Evolutionary conservation across 2,329 filamentous ascomycete species (phyloP).

Genomic region (Chrysosporium queenslandicum): DNA sequence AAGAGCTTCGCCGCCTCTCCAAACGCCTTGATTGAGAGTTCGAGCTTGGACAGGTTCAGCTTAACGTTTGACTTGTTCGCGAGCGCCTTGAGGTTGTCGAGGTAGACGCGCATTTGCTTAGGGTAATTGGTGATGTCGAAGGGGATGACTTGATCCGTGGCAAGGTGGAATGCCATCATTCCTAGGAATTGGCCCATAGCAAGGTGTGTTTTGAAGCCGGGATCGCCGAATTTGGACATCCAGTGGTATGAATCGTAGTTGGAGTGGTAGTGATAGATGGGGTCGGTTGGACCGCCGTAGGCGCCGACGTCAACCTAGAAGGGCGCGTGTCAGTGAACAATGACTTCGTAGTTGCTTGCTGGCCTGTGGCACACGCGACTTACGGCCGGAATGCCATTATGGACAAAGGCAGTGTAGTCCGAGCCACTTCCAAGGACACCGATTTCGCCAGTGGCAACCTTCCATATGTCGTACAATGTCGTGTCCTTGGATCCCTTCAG

Average conservation of each 20-base stretch:
- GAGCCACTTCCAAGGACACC: constrained; percentile 39
- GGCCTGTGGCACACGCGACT: not conserved
- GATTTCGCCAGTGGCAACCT: constrained; percentile 26
- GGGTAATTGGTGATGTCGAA: constrained; percentile 33
- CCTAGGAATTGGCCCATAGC: constrained; percentile 42
- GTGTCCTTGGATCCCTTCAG: constrained; percentile 29
- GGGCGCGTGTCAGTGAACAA: not conserved
- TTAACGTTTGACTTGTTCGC: constrained; percentile 19
- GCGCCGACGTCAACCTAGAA: constrained; percentile 35
- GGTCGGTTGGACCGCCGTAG: constrained; percentile 29
- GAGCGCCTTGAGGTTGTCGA: constrained; percentile 26
- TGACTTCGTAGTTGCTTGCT: not conserved
- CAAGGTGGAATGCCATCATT: constrained; percentile 36
- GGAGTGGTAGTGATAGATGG: constrained; percentile 42
- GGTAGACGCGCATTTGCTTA: constrained; percentile 29
- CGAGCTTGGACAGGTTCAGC: constrained; percentile 20
- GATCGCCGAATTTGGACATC: constrained; percentile 45
- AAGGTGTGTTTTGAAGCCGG: constrained; percentile 41
- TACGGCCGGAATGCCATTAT: constrained; percentile 33
- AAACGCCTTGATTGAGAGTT: constrained; percentile 31
- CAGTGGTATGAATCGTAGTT: constrained; percentile 43
- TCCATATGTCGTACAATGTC: constrained; percentile 41
- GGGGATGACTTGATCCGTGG: constrained; percentile 32
- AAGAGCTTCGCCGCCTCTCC: constrained; percentile 16
- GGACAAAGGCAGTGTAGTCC: constrained; percentile 41